Base-by-base conservation (phyloP, 495 filamentous ascomycete genomes). In the Xanthoparmelia taractica region DNA sequence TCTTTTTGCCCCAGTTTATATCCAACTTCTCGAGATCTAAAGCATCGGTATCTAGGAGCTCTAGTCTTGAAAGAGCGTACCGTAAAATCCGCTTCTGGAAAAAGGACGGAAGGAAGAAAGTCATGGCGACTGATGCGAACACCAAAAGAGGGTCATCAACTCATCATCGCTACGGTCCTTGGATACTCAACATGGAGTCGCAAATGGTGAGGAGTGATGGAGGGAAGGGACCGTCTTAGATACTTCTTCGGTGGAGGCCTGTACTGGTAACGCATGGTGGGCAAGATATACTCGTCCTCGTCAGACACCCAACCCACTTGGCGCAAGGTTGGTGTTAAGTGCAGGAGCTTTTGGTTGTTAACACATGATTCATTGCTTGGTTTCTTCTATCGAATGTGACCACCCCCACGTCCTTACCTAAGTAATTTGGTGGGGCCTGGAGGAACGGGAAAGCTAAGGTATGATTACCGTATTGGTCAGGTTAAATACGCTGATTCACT, bases 1-100 rank as follows among this genome's bases (percentile, higher is more conserved):
- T 92, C 66, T 84, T 84, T 72, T 85, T 85, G 0, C 92, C 92
- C 75, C 86, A 82, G 29, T 84, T 82, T 65, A 93, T 83, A 63
- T 92, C 89, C 63, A 95, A 72, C 63, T 89, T 87, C 56, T 92
- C 89, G 34, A 87, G 78, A 66, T 96, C 88, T 45, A 96, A 70
- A 4, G 87, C 85, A 68, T 92, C 84, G 34, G 86, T 86, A 68
- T 97, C 92, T 33, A 97, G 80, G 33, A 96, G 73, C 59, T 92
- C 90, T 47, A 93, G 74, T 61, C 87, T 84, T 7, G 87, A 88
- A 34, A 97, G 76, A 31, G 84, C 89, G 73, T 91, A 95, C 65
- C 87, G 85, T 55, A 96, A 79, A 61, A 94, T 77, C 68, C 86
- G 84, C 78, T 92, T 92, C 75, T 90, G 88, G 75, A 94, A 84